phyloP scores from a whole-genome alignment of 2,329 filamentous ascomycete species.

The Diaporthe citriasiana region DNA sequence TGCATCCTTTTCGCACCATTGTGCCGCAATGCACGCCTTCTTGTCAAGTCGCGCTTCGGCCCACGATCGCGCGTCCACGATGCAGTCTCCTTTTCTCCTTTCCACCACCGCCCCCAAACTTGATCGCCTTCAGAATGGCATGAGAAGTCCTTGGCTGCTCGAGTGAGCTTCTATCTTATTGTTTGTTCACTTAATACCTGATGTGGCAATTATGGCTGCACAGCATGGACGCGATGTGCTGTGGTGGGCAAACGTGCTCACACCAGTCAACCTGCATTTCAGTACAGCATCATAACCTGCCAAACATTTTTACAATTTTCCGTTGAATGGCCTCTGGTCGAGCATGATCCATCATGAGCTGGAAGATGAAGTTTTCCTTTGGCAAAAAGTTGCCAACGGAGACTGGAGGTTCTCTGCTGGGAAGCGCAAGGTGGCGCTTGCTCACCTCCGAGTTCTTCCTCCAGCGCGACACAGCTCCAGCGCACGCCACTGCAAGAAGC shows the following conservation, averaged over 20 bases:
- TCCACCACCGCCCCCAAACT: conserved; percentile 7
- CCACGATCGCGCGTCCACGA: conserved; percentile 38
- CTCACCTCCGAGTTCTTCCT: neutral
- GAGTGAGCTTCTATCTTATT: conserved; percentile 19
- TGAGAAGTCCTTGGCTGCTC: neutral
- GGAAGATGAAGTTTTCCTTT: too few relatives aligned
- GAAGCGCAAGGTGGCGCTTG: neutral
- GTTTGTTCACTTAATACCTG: neutral
- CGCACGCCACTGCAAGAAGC: neutral
- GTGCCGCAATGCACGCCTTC: conserved; percentile 37
- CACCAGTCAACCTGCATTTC: neutral
- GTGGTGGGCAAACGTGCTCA: conserved; percentile 5
- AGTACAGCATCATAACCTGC: neutral
- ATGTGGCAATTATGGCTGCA: neutral
- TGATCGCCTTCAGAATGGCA: neutral
- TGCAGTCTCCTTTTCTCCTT: conserved; percentile 22
- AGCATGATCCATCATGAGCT: neutral
- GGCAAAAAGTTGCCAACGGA: neutral
- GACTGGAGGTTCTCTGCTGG: neutral
- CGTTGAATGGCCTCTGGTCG: too few relatives aligned
- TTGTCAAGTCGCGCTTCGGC: conserved; percentile 24
- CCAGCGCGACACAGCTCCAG: neutral
- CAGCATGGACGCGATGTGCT: neutral
- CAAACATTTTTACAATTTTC: neutral
- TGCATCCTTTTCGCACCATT: conserved; percentile 18